Base-by-base conservation (phyloP, 768 basidiomycete species). In the Boletus speciosus region DNA sequence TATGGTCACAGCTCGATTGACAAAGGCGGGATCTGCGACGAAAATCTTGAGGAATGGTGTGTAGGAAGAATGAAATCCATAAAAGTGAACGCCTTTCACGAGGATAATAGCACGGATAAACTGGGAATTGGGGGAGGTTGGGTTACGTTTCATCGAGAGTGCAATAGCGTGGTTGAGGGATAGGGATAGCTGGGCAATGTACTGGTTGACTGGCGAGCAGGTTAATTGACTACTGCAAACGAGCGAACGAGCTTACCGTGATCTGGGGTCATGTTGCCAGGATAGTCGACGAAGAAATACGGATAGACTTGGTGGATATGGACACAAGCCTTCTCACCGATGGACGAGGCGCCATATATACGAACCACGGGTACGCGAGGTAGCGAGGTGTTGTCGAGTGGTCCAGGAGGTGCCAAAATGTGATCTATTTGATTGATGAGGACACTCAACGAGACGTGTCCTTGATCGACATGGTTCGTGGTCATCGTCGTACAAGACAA, bases 11-110 rank as follows among this genome's bases (percentile, higher is more conserved):
- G 86, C 80, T 31, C 90, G 86, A 62, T 76, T 83, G 59, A 88
- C 74, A 60, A 84, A 69, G 1, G 77, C 67, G 12, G 96, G 95
- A 60, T 96, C 84, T 40, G 77, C 76, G 41, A 93, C 70, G 60
- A 83, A 74, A 46, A 99, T 80, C 69, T 98, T 98, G 69, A 98
- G 82, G 74, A 90, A 99, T 8, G 93, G 93, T 6, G 80, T 78
- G 63, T 93, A 89, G 27, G 84, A 82, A 11, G 86, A 76, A 67
- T 93, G 88, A 68, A 94, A 98, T 9, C 97, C 95, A 71, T 98
- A 98, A 71, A 98, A 97, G 65, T 89, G 87, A 16, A 93, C 75
- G n/a, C 93, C 97, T 72, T 98, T 98, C 58, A 94, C 90, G 47
- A 95, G 77, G 44, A 92, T 67, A 38, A 97, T 79, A 23, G 85